Conservation (phyloP, 2,329 filamentous ascomycete genomes). For the Botrytis hyacinthi region DNA sequence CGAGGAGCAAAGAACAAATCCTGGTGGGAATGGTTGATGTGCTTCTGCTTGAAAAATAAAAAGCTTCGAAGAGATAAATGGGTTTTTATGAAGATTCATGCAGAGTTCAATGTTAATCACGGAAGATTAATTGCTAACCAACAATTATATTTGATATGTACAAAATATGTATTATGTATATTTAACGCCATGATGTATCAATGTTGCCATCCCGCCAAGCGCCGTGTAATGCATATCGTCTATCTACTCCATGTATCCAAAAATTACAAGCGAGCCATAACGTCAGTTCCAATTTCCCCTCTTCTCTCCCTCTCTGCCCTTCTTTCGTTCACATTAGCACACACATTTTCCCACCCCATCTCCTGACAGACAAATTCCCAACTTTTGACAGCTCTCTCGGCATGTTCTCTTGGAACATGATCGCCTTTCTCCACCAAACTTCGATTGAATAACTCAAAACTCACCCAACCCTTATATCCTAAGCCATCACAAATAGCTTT, state of each 20-base stretch:
- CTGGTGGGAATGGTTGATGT: conserved; percentile 14
- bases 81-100: not conserved
- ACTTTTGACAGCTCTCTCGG: conserved; percentile 48
- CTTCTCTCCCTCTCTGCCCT: not conserved
- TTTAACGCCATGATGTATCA: not conserved
- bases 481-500: conserved; percentile 53
- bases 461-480: conserved; percentile 58
- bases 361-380: conserved; percentile 41
- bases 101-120: not conserved
- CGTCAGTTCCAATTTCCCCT: not conserved
- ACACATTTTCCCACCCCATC: conserved; percentile 14
- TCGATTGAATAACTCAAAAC: conserved; percentile 55
- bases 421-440: conserved; percentile 42
- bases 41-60: not conserved
- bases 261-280: conserved; percentile 12
- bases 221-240: not conserved
- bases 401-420: conserved; percentile 51
- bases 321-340: not conserved
- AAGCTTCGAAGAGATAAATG: not conserved
- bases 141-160: not conserved
- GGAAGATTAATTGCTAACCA: not conserved
- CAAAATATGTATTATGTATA: not conserved
- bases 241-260: not conserved
- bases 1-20: conserved; percentile 27
- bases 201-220: not conserved